These are phyloP conservation scores for Fusarium coicis DNA, from an alignment of 2,329 filamentous ascomycete species.

Conservation along the genomic window DNA sequence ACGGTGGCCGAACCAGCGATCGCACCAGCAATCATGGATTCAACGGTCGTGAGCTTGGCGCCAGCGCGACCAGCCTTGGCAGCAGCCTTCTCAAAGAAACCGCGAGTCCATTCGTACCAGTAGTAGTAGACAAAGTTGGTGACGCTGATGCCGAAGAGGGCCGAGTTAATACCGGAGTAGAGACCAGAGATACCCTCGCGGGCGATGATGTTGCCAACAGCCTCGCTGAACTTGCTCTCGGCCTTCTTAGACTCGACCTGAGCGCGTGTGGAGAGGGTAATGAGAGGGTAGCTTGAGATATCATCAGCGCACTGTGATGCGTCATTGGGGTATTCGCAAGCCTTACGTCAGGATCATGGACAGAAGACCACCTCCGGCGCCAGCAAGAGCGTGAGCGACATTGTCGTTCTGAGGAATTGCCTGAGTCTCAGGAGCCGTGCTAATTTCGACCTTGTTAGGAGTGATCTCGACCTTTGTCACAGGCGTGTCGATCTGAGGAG, in stretches of 20 bases:
- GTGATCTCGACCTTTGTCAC: constrained; percentile 36
- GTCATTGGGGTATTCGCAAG: constrained; percentile 1
- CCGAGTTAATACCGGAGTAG: constrained; percentile 92
- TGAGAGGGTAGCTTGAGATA: constrained; percentile 82
- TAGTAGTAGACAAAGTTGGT: constrained; percentile 99
- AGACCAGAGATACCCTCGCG: constrained; percentile 90
- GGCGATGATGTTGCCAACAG: constrained; percentile 86
- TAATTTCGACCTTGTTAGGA: constrained; percentile 23
- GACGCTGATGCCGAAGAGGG: constrained; percentile 95
- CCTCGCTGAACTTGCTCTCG: constrained; percentile 83
- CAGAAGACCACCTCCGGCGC: constrained; percentile 90
- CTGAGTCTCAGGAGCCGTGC: constrained; percentile 60
- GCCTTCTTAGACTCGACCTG: constrained; percentile 97
- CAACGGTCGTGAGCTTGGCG: constrained; percentile 87
- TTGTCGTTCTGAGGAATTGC: constrained; percentile 88
- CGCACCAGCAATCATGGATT: constrained; percentile 95
- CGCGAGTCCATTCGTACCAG: constrained; percentile 98
- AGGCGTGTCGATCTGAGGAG: constrained; percentile 33
- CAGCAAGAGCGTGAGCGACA: constrained; percentile 93
- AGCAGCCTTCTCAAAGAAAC: constrained; percentile 85
- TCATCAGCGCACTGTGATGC: constrained; percentile 27
- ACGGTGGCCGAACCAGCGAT: constrained; percentile 95
- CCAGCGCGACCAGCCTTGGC: constrained; percentile 76
- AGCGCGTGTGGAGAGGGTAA: constrained; percentile 95
- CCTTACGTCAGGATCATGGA: constrained; percentile 93